Evolutionary conservation across 2,329 filamentous ascomycete species (phyloP), one percentile per base, ranked within the genome.

Genomic region (Anisogramma anomala): DNA sequence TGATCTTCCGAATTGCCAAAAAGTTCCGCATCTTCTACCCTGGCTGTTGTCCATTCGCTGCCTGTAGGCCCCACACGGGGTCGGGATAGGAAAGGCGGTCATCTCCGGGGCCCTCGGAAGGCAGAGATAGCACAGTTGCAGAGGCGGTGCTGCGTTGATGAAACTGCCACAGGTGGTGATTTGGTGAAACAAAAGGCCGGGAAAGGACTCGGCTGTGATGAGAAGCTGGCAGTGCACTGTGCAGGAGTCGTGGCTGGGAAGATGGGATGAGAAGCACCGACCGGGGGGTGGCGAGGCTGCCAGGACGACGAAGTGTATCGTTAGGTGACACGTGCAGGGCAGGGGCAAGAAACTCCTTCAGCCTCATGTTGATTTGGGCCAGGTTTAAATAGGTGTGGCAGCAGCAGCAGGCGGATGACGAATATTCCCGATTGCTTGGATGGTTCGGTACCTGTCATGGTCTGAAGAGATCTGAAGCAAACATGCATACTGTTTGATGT

Each of bases 1-100:
- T 46, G 44, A 41, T 46, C 27, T 46, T 46, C 28, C 41, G 41
- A 46, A 36, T 46, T 40, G 41, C 40, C 32, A 26, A 46, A 46
- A 43, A 33, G 25, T 36, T 46, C 44, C 41, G 44, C 23, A 37
- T 38, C 31, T 40, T 17, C 41, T 34, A 18, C 43, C 31, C 38
- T 30, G 19, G 38, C 17, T 23, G 22, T 5, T 34, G n/a, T 25
- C 17, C 25, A 38, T 37, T 41, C 25, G 25, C 20, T 30, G 22
- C 38, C n/a, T n/a, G n/a, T n/a, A n/a, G n/a, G n/a, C n/a, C 26
- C 38, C 42, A 38, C 27, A 38, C 38, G 40, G 33, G 38, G 31
- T 35, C 25, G 39, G 33, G 40, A 30, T 40, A 23, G 37, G 22
- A 17, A n/a, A n/a, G 26, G 37, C 37, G 37, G 37, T 34, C 14